Percentiles rank a stretch among this genome's conserved stretches.
Conservation (phyloP, 805 yeast genomes). For the Suhomyces pyralidae region DNA sequence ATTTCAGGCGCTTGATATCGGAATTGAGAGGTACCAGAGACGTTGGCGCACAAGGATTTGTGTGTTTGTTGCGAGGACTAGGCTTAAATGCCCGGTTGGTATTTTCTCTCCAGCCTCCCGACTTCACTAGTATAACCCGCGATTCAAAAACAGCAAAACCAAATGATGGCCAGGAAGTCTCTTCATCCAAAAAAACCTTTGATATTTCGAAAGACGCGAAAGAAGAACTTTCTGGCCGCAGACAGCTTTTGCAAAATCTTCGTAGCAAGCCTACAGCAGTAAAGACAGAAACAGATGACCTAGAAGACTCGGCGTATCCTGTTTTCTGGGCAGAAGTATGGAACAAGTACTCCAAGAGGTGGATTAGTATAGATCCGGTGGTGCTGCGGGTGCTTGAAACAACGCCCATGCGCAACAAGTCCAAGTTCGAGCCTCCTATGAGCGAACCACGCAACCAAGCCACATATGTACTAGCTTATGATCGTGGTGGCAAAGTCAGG, state of each 20-base stretch:
- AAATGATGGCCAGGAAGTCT: constrained; percentile 3
- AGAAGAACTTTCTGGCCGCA: background rate
- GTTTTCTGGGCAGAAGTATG: constrained; percentile 94
- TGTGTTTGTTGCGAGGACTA: constrained; percentile 65
- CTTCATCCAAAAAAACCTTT: too few species aligned
- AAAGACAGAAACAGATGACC: constrained; percentile 10
- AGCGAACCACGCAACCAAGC: constrained; percentile 56
- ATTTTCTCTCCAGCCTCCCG: constrained; percentile 88
- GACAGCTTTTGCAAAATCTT: constrained; percentile 8
- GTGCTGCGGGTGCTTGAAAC: constrained; percentile 62
- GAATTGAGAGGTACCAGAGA: constrained; percentile 69
- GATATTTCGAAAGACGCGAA: constrained; percentile 12
- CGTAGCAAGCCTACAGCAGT: constrained; percentile 11
- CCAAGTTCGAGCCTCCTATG: constrained; percentile 71
- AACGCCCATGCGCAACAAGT: constrained; percentile 48
- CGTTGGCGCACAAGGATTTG: constrained; percentile 83
- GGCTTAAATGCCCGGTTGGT: constrained; percentile 73
- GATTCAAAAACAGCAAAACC: constrained; percentile 5
- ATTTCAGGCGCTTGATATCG: constrained; percentile 44
- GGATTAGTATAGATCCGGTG: constrained; percentile 87
- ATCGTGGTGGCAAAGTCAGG: constrained; percentile 56
- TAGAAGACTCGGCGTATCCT: constrained; percentile 48
- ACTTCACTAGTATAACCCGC: constrained; percentile 48
- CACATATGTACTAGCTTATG: constrained; percentile 77
- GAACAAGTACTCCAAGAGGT: constrained; percentile 66